Percentiles rank a stretch among this genome's conserved stretches.
phyloP scores from a whole-genome alignment of 2,329 filamentous ascomycete species.

The Ophiostoma sp. region DNA sequence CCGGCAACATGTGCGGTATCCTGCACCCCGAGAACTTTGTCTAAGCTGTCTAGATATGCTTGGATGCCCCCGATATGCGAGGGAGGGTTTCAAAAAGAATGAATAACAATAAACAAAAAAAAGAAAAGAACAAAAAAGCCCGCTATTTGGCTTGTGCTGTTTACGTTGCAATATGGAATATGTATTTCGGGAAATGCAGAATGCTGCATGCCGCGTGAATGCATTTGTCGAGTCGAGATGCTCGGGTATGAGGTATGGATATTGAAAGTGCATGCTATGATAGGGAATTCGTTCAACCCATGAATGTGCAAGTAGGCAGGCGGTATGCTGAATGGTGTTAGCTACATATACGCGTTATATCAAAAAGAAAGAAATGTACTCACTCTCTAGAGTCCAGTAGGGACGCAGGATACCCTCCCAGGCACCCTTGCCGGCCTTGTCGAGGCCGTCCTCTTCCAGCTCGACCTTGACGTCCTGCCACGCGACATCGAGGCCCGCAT shows the following conservation, averaged over 20 bases:
- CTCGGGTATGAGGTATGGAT: constrained; percentile 15
- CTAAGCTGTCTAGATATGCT: constrained; percentile 29
- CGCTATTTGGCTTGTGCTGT: background rate
- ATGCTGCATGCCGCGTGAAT: background rate
- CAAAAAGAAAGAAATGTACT: constrained; percentile 32
- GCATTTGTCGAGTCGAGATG: background rate
- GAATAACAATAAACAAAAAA: background rate
- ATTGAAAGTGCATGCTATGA: background rate
- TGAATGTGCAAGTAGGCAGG: constrained; percentile 68
- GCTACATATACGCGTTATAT: background rate
- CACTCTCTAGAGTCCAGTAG: constrained; percentile 81
- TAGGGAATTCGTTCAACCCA: constrained; percentile 46
- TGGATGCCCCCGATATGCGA: background rate
- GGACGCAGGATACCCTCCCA: constrained; percentile 85
- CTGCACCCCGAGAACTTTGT: constrained; percentile 60
- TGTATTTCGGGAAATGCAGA: background rate
- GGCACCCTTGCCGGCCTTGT: constrained; percentile 62
- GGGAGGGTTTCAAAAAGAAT: background rate
- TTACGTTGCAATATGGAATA: background rate
- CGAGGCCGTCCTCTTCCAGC: constrained; percentile 59
- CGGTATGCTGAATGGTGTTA: constrained; percentile 53
- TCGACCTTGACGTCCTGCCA: constrained; percentile 77
- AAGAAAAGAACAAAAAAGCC: background rate
- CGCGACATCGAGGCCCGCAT: constrained; percentile 83
- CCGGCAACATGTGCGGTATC: constrained; percentile 59